Conservation (phyloP, 768 basidiomycete genomes). For the Coprinopsis strossmayeri region DNA sequence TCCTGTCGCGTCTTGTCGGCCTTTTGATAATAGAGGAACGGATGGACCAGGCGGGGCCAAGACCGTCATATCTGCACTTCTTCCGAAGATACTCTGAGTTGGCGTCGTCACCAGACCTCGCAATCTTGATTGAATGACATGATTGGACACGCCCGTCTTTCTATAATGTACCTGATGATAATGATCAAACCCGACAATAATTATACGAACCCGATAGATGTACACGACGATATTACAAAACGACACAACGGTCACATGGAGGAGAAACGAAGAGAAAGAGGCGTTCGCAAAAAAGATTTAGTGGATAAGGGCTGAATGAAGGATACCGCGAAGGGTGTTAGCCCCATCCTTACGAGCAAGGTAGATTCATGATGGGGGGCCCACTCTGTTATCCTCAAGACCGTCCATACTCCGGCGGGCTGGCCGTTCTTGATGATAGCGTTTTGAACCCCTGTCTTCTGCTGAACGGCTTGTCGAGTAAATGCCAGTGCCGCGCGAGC, state of each 20-base stretch:
- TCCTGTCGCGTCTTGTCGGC: background rate
- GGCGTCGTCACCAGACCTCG: background rate
- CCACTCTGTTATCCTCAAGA: slow-evolving; percentile 33
- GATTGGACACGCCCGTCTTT: slow-evolving; percentile 8
- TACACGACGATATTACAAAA: background rate
- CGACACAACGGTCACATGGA: background rate
- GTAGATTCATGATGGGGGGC: slow-evolving; percentile 18
- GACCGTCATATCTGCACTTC: background rate
- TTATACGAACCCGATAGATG: no score
- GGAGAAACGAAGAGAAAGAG: background rate
- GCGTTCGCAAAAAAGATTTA: background rate
- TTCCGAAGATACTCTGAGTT: background rate
- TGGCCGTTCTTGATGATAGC: slow-evolving; percentile 47
- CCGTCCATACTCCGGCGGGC: slow-evolving; percentile 29
- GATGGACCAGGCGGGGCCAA: background rate
- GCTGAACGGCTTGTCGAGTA: slow-evolving; percentile 4
- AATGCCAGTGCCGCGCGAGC: slow-evolving; percentile 1
- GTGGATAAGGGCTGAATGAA: background rate
- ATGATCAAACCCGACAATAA: no score
- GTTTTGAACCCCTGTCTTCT: slow-evolving; percentile 48
- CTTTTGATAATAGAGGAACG: background rate
- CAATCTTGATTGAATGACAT: background rate
- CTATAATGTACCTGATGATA: no score
- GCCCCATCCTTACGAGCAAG: background rate
- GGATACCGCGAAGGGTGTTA: slow-evolving; percentile 2